Evolutionary conservation across 148 eudicot genomes (phyloP).

Genomic region (Rhododendron mucronatum): DNA sequence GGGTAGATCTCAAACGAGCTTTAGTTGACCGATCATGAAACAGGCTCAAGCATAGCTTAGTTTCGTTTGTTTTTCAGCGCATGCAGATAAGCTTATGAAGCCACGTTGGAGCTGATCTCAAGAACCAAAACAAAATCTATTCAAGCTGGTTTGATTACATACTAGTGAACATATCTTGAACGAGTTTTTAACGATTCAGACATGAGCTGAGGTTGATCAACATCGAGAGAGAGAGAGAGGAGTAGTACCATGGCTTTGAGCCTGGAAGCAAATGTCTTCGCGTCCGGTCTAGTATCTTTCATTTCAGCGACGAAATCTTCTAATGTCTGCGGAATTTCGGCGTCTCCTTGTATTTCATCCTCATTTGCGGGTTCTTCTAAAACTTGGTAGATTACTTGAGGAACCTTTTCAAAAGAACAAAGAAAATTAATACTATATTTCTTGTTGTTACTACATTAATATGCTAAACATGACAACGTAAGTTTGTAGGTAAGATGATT

Average conservation of each 20-base stretch:
- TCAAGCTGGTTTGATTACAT: not conserved
- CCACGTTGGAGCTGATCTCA: not conserved
- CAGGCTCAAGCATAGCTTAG: not conserved
- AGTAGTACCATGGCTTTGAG: slow-evolving; percentile 75
- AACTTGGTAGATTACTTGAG: slow-evolving; percentile 78
- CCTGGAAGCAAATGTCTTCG: slow-evolving; percentile 66
- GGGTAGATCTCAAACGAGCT: not conserved
- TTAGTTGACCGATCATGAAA: not conserved
- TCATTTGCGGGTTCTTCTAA: slow-evolving; percentile 53
- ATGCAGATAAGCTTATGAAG: not conserved
- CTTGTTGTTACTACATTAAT: not conserved
- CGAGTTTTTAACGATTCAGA: not conserved
- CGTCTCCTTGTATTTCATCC: slow-evolving; percentile 28
- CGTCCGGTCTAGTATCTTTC: slow-evolving; percentile 59
- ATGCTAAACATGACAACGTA: not conserved
- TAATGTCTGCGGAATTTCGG: slow-evolving; percentile 59
- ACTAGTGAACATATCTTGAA: not conserved
- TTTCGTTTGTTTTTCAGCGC: not conserved
- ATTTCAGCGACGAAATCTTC: slow-evolving; percentile 66
- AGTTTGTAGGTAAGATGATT: slow-evolving; percentile 11
- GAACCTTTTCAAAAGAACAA: slow-evolving; percentile 46
- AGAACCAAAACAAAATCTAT: not conserved
- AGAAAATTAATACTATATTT: not conserved
- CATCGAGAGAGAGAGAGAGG: not conserved
- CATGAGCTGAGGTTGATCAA: not conserved